phyloP scores from a whole-genome alignment of 148 eudicot species.

The Tetragonia tetragonoides region DNA sequence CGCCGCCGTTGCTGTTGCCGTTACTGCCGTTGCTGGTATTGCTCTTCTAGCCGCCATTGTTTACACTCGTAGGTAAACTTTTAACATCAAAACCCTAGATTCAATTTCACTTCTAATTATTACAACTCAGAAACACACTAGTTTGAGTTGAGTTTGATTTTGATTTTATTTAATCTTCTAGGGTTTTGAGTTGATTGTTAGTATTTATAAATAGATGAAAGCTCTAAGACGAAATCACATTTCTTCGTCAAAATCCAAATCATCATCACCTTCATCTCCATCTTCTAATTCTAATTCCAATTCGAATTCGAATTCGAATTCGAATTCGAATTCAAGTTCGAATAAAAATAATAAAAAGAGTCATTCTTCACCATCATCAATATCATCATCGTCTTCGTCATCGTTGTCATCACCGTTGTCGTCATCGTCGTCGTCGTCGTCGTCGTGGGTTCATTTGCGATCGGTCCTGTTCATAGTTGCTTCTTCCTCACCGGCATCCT shows the following conservation, averaged over 20 bases:
- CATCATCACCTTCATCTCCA: constrained; percentile 30
- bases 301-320: not conserved
- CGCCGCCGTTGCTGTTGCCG: constrained; percentile 34
- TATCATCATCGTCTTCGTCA: constrained; percentile 38
- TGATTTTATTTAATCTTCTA: constrained; percentile 13
- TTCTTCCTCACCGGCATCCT: constrained; percentile 67
- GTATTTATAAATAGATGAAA: constrained; percentile 55
- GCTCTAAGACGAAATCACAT: constrained; percentile 72
- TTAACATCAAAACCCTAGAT: constrained; percentile 33
- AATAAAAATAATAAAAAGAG: constrained; percentile 12
- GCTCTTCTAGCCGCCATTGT: constrained; percentile 59
- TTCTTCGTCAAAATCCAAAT: constrained; percentile 49
- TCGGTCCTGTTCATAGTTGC: constrained; percentile 78
- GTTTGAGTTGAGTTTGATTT: constrained; percentile 1
- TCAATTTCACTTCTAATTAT: no score
- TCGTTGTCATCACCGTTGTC: constrained; percentile 47
- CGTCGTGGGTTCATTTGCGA: constrained; percentile 91
- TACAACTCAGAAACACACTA: not conserved
- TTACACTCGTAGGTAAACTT: constrained; percentile 53
- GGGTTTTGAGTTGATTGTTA: constrained; percentile 12
- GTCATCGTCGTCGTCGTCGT: constrained; percentile 50
- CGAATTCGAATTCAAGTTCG: not conserved
- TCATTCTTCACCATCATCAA: constrained; percentile 38
- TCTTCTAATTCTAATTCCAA: no score
- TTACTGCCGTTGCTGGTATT: constrained; percentile 68